Percentiles rank a stretch among this genome's conserved stretches.
These are phyloP conservation scores for Neospermospora avenae DNA, from an alignment of 2,329 filamentous ascomycete species.

Conservation along the genomic window DNA sequence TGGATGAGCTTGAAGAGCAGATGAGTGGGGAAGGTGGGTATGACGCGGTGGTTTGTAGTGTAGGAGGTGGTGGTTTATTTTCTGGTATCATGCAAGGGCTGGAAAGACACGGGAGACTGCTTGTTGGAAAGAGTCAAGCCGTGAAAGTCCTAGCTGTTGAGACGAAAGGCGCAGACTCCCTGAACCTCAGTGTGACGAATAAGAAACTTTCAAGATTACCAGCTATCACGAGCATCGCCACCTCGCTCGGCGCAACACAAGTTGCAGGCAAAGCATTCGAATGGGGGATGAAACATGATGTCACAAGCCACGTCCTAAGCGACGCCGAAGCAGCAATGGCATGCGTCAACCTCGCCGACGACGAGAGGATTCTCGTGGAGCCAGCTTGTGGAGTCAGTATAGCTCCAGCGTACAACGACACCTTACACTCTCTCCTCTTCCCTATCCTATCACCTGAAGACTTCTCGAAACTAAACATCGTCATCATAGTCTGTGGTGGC, in stretches of 20 bases:
- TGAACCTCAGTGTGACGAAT: conserved; percentile 59
- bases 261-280: conserved; percentile 67
- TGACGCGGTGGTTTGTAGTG: conserved; percentile 70
- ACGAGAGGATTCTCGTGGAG: conserved; percentile 79
- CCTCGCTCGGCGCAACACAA: conserved; percentile 65
- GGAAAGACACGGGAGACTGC: conserved; percentile 14
- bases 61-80: conserved; percentile 78
- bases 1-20: conserved; percentile 41
- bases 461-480: conserved; percentile 66
- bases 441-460: conserved; percentile 51
- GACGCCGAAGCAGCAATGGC: conserved; percentile 79
- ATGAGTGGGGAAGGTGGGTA: conserved; percentile 40
- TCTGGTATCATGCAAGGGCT: conserved; percentile 69
- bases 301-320: conserved; percentile 43
- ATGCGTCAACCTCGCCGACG: conserved; percentile 74
- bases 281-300: conserved; percentile 43
- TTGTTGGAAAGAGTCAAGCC: neutral
- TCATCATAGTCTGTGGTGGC: conserved; percentile 82
- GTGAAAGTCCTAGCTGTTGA: conserved; percentile 67
- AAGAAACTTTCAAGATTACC: conserved; percentile 59
- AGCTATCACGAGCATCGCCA: conserved; percentile 72
- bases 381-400: conserved; percentile 80
- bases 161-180: conserved; percentile 69
- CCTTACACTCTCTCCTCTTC: conserved; percentile 60
- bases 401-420: conserved; percentile 61